Conservation (phyloP, 306 rosid species). For the Coriaria nepalensis region DNA sequence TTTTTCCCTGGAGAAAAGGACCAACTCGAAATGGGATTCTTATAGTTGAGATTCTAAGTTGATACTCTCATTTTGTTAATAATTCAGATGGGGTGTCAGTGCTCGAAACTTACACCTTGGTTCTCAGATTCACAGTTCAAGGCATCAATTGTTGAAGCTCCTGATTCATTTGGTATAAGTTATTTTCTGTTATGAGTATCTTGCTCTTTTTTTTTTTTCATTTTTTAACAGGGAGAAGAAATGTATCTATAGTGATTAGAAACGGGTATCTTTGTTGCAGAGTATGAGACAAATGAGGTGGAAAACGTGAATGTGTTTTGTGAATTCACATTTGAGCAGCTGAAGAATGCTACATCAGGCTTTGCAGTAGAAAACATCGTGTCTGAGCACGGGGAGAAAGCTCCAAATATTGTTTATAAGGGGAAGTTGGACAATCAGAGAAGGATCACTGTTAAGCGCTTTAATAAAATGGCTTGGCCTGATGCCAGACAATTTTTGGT, state of each 20-base stretch:
- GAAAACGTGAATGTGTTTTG: slow-evolving; percentile 39
- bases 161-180: slow-evolving; percentile 40
- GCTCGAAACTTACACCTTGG: slow-evolving; percentile 47
- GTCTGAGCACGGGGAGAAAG: slow-evolving; percentile 82
- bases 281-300: slow-evolving; percentile 36
- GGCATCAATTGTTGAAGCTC: slow-evolving; percentile 59
- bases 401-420: slow-evolving; percentile 76
- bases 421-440: slow-evolving; percentile 74
- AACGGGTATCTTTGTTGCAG: slow-evolving; percentile 27
- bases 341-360: slow-evolving; percentile 74
- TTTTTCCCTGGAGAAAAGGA: too few relatives aligned
- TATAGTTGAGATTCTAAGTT: too few relatives aligned
- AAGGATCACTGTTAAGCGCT: slow-evolving; percentile 67
- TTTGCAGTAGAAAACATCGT: slow-evolving; percentile 78
- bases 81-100: slow-evolving; percentile 47
- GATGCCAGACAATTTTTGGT: slow-evolving; percentile 72
- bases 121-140: slow-evolving; percentile 68
- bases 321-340: slow-evolving; percentile 61
- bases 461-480: slow-evolving; percentile 79
- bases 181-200: slow-evolving; percentile 4
- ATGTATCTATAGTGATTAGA: slow-evolving; percentile 9
- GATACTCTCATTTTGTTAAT: too few relatives aligned
- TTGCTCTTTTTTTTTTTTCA: not conserved
- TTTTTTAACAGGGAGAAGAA: slow-evolving; percentile 6
- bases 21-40: too few relatives aligned